Conservation (phyloP, 441 rosid species). For the Mallotus japonicus region DNA sequence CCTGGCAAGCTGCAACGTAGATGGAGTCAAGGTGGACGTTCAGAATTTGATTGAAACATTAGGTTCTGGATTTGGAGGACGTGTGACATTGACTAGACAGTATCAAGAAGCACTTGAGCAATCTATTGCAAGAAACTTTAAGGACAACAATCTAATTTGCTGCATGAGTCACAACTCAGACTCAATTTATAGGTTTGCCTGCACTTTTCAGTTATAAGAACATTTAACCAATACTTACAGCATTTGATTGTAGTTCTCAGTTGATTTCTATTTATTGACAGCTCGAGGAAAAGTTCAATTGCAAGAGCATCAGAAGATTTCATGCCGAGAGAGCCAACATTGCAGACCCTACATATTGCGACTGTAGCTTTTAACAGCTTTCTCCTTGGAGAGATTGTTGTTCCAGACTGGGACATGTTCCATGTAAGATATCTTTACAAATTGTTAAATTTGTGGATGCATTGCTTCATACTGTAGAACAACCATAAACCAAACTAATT, state of each 20-base stretch:
- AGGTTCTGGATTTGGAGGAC: constrained; percentile 60
- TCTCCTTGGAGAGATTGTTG: constrained; percentile 62
- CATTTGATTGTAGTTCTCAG: constrained; percentile 18
- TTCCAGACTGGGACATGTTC: constrained; percentile 87
- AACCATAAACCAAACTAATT: too few species aligned
- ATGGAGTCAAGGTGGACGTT: constrained; percentile 79
- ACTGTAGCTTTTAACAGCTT: constrained; percentile 69
- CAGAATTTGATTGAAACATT: constrained; percentile 67
- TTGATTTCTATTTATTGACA: constrained; percentile 25
- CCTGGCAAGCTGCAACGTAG: constrained; percentile 53
- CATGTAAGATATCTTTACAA: constrained; percentile 42
- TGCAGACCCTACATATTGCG: constrained; percentile 66
- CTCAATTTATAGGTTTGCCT: constrained; percentile 55
- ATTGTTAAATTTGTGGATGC: neutral
- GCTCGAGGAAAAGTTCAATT: constrained; percentile 52
- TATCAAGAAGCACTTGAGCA: constrained; percentile 65
- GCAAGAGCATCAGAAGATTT: constrained; percentile 78
- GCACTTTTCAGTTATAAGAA: constrained; percentile 1
- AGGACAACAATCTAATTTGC: constrained; percentile 55
- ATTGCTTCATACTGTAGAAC: too few species aligned
- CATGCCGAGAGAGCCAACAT: constrained; percentile 61
- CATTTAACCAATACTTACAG: neutral
- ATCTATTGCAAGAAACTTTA: constrained; percentile 54
- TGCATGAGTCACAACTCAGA: constrained; percentile 75
- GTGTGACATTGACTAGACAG: constrained; percentile 54